Conservation (phyloP, 805 yeast species). For the Cyberlindnera meyerae region DNA sequence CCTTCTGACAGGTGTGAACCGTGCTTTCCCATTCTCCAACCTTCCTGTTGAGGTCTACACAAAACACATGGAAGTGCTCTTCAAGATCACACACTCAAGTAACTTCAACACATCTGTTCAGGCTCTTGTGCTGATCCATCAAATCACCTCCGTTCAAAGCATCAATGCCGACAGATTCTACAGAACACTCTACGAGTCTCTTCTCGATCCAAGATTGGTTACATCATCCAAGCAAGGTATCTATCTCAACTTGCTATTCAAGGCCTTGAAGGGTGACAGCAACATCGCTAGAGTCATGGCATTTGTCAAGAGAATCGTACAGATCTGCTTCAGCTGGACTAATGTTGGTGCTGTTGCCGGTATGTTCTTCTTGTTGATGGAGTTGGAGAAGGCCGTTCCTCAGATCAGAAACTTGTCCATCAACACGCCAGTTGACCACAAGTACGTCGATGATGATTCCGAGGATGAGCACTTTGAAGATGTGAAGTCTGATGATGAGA, state of each 20-base stretch:
- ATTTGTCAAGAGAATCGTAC: constrained; percentile 85
- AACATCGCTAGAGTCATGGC: constrained; percentile 67
- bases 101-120: constrained; percentile 93
- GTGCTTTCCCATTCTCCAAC: constrained; percentile 90
- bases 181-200: constrained; percentile 83
- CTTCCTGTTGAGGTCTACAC: constrained; percentile 66
- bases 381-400: constrained; percentile 60
- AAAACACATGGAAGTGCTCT: constrained; percentile 76
- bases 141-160: constrained; percentile 60
- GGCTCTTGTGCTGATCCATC: constrained; percentile 81
- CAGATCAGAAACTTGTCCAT: constrained; percentile 58
- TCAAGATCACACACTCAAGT: constrained; percentile 87
- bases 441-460: constrained; percentile 39
- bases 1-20: constrained; percentile 86
- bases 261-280: constrained; percentile 70
- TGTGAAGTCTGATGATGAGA: constrained; percentile 28
- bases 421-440: constrained; percentile 48
- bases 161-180: constrained; percentile 66
- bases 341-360: constrained; percentile 87
- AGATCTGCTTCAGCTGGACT: constrained; percentile 79
- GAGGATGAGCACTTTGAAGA: constrained; percentile 33
- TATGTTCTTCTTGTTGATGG: constrained; percentile 67
- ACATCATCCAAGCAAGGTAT: constrained; percentile 91
- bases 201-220: constrained; percentile 77
- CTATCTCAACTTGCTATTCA: constrained; percentile 79